Base-by-base conservation (phyloP, 1,139 yeast species). In the Meyerozyma guilliermondii region DNA sequence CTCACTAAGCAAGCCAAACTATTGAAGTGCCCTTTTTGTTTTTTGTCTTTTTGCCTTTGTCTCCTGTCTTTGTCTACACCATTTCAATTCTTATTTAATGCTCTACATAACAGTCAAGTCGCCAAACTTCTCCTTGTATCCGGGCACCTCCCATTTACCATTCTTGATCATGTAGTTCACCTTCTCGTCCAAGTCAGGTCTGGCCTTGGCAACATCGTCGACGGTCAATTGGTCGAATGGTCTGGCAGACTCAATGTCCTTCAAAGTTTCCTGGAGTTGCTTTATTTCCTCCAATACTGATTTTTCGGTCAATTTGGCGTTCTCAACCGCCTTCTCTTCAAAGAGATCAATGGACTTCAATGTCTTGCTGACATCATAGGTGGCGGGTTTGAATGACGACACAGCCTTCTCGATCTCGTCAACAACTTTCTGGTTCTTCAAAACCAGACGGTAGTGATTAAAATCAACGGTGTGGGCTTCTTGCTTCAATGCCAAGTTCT, bases 101-200 rank as follows among this genome's bases (percentile, higher is more conserved):
- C 20, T 13, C 72, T 80, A 91, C 97, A 91, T 89, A 68, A 87
- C 88, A 62, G 92, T 87, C 74, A 89, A 81, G 69, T 87, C 88
- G 68, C 97, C 97, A 69, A 89, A 91, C 81, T 88, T 91, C 71
- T 91, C 98, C 74, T 86, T 85, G 83, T 92, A 92, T 59, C 96
- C 96, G 59, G 98, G 98, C 57, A 91, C 95, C 62, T 87, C 89
- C 95, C 96, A 91, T 76, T 87, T 87, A 71, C 96, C 96, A 79
- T 89, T 85, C 81, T 85, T 83, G 60, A 92, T 91, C 94, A 92
- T 85, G 73, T 88, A 88, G 62, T 77, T 80, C 57, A 91, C 96
- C 84, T 92, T 92, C 59, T 87, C 92, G 63, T 91, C 96, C 67
- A 92, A 86, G 69, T 92, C 98, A 58, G 98, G 97, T 74, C 92